These are phyloP conservation scores for Debaryomyces hansenii DNA, from an alignment of 805 yeast species.

Conservation along the genomic window DNA sequence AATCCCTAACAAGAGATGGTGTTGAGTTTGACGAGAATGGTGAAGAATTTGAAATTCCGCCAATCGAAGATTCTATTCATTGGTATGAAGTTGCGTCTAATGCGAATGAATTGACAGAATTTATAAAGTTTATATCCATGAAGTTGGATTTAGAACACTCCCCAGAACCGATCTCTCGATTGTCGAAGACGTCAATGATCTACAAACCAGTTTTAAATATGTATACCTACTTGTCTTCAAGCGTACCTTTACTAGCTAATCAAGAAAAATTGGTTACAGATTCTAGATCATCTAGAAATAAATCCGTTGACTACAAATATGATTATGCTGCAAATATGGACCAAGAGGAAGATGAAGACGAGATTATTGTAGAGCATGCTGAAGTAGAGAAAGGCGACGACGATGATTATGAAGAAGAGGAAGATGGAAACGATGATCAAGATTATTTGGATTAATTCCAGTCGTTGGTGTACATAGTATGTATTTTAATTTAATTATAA, in stretches of 20 bases:
- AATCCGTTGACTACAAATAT: slow-evolving; percentile 16
- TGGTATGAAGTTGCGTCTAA: slow-evolving; percentile 41
- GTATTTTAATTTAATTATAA: neutral
- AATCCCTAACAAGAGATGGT: slow-evolving; percentile 28
- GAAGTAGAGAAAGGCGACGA: slow-evolving; percentile 17
- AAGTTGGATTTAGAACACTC: slow-evolving; percentile 17
- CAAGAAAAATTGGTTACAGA: slow-evolving; percentile 19
- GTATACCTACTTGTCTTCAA: slow-evolving; percentile 26
- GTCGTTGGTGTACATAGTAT: neutral
- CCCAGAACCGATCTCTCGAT: slow-evolving; percentile 1
- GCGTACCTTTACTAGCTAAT: slow-evolving; percentile 26
- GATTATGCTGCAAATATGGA: slow-evolving; percentile 14
- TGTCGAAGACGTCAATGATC: slow-evolving; percentile 18
- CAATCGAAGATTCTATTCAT: slow-evolving; percentile 10
- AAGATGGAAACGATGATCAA: slow-evolving; percentile 18
- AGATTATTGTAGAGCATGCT: slow-evolving; percentile 1
- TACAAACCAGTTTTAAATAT: slow-evolving; percentile 29
- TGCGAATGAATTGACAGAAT: slow-evolving; percentile 24
- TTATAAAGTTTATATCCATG: slow-evolving; percentile 22
- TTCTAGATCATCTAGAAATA: slow-evolving; percentile 17
- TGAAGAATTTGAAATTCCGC: slow-evolving; percentile 19
- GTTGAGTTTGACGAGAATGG: slow-evolving; percentile 35
- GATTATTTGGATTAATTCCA: neutral
- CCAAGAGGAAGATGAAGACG: slow-evolving; percentile 11
- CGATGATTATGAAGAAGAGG: slow-evolving; percentile 16